A percentile compares a stretch with the other conserved stretches of the same genome.
Evolutionary conservation across 495 filamentous ascomycete genomes (phyloP).

Genomic region (Hypomontagnella submonticulosa): DNA sequence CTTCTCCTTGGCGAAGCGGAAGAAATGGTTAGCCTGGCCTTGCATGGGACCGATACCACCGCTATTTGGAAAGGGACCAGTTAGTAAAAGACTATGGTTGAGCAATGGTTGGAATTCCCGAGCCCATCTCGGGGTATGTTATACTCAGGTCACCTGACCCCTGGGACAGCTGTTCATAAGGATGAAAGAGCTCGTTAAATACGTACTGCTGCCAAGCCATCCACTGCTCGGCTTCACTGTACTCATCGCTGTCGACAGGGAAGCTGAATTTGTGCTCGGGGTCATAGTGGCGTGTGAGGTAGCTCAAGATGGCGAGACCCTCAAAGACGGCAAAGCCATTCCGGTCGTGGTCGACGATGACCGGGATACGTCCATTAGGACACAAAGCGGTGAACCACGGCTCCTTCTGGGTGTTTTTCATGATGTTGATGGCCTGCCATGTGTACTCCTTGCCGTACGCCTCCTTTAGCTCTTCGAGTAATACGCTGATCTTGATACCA

Average conservation of each 20-base stretch:
- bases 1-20: conserved; percentile 77
- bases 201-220: conserved; percentile 57
- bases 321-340: conserved; percentile 76
- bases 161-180: conserved; percentile 50
- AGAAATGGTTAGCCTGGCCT: conserved; percentile 88
- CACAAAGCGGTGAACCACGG: conserved; percentile 72
- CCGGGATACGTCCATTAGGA: conserved; percentile 90
- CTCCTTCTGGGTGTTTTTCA: conserved; percentile 80
- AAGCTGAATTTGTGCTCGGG: conserved; percentile 80
- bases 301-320: conserved; percentile 78
- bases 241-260: conserved; percentile 73
- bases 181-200: too few species aligned
- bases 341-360: conserved; percentile 75
- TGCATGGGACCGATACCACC: conserved; percentile 88
- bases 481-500: conserved; percentile 74
- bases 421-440: conserved; percentile 73
- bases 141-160: conserved; percentile 55
- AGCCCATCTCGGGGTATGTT: background rate
- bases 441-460: conserved; percentile 68
- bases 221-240: conserved; percentile 77
- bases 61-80: conserved; percentile 12
- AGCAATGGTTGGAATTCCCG: background rate
- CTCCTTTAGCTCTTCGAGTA: conserved; percentile 78
- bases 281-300: conserved; percentile 82
- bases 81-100: conserved; percentile 3